These are phyloP conservation scores for Yarrowia sp. DNA, from an alignment of 805 yeast genomes.

Conservation along the genomic window DNA sequence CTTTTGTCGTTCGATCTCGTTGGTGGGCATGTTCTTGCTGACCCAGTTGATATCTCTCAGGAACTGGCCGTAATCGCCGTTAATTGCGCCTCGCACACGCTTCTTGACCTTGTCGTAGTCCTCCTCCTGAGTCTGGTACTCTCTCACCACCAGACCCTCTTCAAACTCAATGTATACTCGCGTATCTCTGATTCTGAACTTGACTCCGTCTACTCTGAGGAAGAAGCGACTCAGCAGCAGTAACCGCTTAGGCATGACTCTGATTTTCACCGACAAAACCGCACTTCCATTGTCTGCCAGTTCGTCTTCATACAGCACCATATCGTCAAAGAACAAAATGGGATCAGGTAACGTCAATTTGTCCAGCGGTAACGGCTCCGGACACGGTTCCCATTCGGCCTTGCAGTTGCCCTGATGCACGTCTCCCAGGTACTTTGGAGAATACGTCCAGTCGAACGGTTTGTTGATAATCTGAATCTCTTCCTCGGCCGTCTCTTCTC, in stretches of 20 bases:
- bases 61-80: slow-evolving; percentile 73
- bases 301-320: slow-evolving; percentile 91
- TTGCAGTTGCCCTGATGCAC: slow-evolving; percentile 44
- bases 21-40: slow-evolving; percentile 61
- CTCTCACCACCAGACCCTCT: slow-evolving; percentile 69
- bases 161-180: slow-evolving; percentile 81
- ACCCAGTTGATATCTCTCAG: slow-evolving; percentile 91
- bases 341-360: slow-evolving; percentile 79
- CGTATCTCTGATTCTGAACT: slow-evolving; percentile 83
- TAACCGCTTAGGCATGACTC: slow-evolving; percentile 87
- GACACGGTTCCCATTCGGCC: slow-evolving; percentile 47
- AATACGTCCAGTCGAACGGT: slow-evolving; percentile 97
- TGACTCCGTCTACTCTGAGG: slow-evolving; percentile 87
- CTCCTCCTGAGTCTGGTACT: slow-evolving; percentile 74
- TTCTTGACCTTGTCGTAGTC: slow-evolving; percentile 55
- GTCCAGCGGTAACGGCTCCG: slow-evolving; percentile 66
- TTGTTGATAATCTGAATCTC: slow-evolving; percentile 67
- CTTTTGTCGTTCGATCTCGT: slow-evolving; percentile 51
- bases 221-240: slow-evolving; percentile 78
- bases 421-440: slow-evolving; percentile 75
- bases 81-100: slow-evolving; percentile 57
- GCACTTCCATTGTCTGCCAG: slow-evolving; percentile 95
- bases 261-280: slow-evolving; percentile 72
- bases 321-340: slow-evolving; percentile 86
- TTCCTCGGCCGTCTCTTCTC: slow-evolving; percentile 50